Base-by-base conservation (phyloP, 495 filamentous ascomycete species). In the Aspergillus nanangensis region DNA sequence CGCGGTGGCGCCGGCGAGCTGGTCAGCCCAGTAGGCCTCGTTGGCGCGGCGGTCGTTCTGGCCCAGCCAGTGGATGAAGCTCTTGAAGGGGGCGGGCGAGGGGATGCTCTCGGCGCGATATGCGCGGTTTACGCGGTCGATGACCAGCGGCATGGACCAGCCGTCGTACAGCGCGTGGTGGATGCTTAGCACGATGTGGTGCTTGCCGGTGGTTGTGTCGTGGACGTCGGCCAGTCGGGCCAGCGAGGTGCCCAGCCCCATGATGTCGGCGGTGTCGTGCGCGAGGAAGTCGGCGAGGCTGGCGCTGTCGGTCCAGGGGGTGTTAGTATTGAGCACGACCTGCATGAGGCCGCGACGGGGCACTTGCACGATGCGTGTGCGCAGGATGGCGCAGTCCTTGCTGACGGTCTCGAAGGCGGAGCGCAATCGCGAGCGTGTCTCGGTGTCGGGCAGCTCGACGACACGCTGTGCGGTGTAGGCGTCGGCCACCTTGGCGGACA, bases 141-240 rank as follows among this genome's bases (percentile, higher is more conserved):
- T 21, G 8, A 57, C 43, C 23, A 53, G 55, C 21, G 68, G 66
- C 62, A 79, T 67, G 8, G 67, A 75, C 73, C 76, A 81, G 8
- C 80, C 81, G 48, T 85, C 82, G 39, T 82, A 84, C 0, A 83
- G 39, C 2, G 76, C 74, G 45, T 86, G 82, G 50, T 84, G 81
- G 41, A 76, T 70, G 1, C 75, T 81, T 49, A 72, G 64, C 3
- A 79, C 71, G 24, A 80, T 70, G 42, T 68, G 48, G 11, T n/a
- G 35, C 17, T 35, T 44, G 13, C 19, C 21, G 2, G 31, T 11
- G 2, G 23, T 24, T 3, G 14, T 10, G 27, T 50, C 44, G 0
- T 42, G 8, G 9, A 79, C 49, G 0, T 79, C 47, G 4, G 61
- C 71, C 34, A 71, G 76, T 15, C 73, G 62, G 8, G 70, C 66